Evolutionary conservation across 164 flowering plant species (phyloP), one percentile per base, ranked within the genome.

Genomic region (Vitis rotundifolia): DNA sequence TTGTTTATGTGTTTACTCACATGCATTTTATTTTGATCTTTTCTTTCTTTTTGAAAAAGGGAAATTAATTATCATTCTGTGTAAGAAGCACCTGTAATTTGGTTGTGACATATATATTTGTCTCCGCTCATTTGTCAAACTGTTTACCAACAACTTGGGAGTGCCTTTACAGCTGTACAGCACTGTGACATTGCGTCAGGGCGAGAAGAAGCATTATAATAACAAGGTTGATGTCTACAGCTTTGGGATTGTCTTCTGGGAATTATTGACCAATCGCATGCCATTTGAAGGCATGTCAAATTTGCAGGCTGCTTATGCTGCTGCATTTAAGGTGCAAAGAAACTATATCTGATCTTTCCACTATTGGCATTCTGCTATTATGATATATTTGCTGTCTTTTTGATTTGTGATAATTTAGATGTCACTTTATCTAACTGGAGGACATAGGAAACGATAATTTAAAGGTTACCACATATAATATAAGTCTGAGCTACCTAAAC

Each of bases 241-340:
- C 80, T 94, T 94, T 80, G 97, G 97, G 26, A 89, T 94, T 74
- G 98, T 94, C 64, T 72, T 94, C 8, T 94, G 98, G 98, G 98
- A 94, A 70, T 63, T 94, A 31, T 64, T 94, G 77, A 91, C 93
- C 48, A 94, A 94, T 62, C 92, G 91, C 44, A 85, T 94, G 95
- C 98, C 97, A 66, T 92, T 94, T 75, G 98, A 94, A 73, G 97
- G 97, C 74, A 94, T 94, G 98, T 91, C 97, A 59, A 94, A 92
- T 76, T 82, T 94, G 84, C 98, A 94, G 78, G 97, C 98, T 76
- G 98, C 97, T 63, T 94, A 94, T 86, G 98, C 98, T 57, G 97
- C 98, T 71, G 98, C 98, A 67, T 90, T 94, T 76, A 94, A 94
- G 98, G 98, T 91, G 67, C 55, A 29, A 29, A 50, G 68, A 15